A percentile compares a stretch with the other conserved stretches of the same genome.
phyloP scores from a whole-genome alignment of 208 protist species.

The Vickermania ingenoplastis region DNA sequence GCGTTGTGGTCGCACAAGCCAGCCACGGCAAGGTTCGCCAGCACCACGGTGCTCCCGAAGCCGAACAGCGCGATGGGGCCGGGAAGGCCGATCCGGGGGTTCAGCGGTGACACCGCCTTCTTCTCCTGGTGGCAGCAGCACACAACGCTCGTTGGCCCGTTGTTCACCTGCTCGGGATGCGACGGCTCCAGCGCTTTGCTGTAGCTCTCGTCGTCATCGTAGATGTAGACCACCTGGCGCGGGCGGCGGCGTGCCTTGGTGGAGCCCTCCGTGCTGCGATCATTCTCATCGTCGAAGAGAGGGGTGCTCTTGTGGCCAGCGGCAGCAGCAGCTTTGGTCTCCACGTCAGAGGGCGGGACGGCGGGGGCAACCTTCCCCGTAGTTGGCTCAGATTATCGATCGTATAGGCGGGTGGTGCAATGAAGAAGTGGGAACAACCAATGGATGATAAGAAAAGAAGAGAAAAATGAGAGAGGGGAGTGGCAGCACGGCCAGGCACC shows the following conservation, averaged over 20 bases:
- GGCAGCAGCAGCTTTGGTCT: background rate
- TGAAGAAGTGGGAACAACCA: background rate
- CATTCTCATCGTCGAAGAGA: background rate
- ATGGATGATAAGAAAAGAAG: background rate
- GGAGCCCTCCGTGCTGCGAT: background rate
- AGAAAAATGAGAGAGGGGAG: too few relatives aligned
- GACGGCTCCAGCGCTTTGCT: background rate
- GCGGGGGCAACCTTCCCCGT: too few relatives aligned
- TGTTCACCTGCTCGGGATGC: background rate
- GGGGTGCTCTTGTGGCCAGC: too few relatives aligned
- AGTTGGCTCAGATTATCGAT: too few relatives aligned
- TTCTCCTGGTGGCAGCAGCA: conserved; percentile 8
- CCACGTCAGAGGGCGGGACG: background rate
- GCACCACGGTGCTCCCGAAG: conserved; percentile 34
- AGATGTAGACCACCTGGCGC: conserved; percentile 11
- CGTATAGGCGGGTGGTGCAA: background rate
- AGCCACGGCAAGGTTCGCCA: conserved; percentile 23
- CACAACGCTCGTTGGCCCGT: background rate
- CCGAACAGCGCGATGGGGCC: conserved; percentile 23
- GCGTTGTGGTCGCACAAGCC: conserved; percentile 15
- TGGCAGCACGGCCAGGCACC: too few relatives aligned
- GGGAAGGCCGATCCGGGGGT: conserved; percentile 23
- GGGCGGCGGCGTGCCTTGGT: conserved; percentile 3
- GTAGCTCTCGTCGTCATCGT: conserved; percentile 4
- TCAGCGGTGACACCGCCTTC: conserved; percentile 6